phyloP scores from a whole-genome alignment of 495 filamentous ascomycete species.

The Hyaloscypha bicolor region DNA sequence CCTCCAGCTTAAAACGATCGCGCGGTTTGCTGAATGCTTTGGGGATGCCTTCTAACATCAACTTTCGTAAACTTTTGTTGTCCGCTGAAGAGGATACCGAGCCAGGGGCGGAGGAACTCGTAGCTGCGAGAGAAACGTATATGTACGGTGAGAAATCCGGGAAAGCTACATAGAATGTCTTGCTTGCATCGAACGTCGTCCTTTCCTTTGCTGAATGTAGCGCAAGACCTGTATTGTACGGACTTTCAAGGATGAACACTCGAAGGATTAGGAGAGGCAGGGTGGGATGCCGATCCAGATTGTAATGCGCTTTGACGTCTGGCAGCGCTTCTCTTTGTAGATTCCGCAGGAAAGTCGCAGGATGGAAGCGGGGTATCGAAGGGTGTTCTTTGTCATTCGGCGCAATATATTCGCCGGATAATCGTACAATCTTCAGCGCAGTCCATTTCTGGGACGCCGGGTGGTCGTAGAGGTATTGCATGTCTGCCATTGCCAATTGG shows the following conservation, averaged over 20 bases:
- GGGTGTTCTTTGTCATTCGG: conserved; percentile 35
- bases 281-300: conserved; percentile 62
- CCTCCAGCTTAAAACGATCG: conserved; percentile 65
- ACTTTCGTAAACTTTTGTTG: conserved; percentile 62
- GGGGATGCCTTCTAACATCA: conserved; percentile 73
- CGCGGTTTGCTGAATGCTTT: conserved; percentile 73
- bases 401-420: conserved; percentile 40
- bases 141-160: conserved; percentile 75
- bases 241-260: conserved; percentile 72
- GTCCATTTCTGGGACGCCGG: conserved; percentile 74
- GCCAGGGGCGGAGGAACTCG: conserved; percentile 29
- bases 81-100: conserved; percentile 45
- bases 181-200: conserved; percentile 54
- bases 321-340: conserved; percentile 73
- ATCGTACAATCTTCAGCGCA: conserved; percentile 59
- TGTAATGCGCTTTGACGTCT: conserved; percentile 79
- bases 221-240: conserved; percentile 61
- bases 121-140: conserved; percentile 64
- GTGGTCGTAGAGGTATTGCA: conserved; percentile 78
- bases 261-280: conserved; percentile 72
- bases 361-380: conserved; percentile 72
- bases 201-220: conserved; percentile 42
- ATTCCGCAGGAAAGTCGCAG: conserved; percentile 69
- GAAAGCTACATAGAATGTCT: conserved; percentile 76
- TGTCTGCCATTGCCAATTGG: conserved; percentile 79